These are phyloP conservation scores for Mytilinidion resinicola DNA, from an alignment of 495 filamentous ascomycete genomes.

Conservation along the genomic window DNA sequence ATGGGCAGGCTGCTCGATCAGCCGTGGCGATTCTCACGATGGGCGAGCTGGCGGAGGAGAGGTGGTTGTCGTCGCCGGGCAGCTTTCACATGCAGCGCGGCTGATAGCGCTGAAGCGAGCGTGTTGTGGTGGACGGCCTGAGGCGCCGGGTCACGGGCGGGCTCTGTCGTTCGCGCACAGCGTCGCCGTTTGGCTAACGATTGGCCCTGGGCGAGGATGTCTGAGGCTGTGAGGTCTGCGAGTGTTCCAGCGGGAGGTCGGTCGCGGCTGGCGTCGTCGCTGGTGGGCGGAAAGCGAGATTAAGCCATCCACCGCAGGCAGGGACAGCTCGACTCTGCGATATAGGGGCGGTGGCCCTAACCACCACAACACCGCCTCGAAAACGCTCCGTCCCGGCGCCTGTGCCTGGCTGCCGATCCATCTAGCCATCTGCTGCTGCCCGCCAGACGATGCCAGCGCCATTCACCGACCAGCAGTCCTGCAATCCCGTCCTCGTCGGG, in stretches of 20 bases:
- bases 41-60: background rate
- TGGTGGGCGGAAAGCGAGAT: background rate
- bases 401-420: background rate
- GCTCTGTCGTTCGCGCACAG: background rate
- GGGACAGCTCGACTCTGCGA: background rate
- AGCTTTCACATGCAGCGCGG: constrained; percentile 4
- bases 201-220: background rate
- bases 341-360: background rate
- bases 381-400: background rate
- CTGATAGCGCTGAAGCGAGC: constrained; percentile 4
- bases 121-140: background rate
- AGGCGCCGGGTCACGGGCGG: background rate
- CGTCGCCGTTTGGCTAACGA: background rate
- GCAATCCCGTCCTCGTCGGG: background rate
- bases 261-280: background rate
- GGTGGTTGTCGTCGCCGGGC: background rate
- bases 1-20: background rate
- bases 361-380: background rate
- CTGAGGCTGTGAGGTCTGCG: background rate
- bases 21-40: background rate
- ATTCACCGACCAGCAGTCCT: background rate
- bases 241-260: background rate
- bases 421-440: background rate
- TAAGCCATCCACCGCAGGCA: background rate
- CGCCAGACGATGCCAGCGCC: background rate